Base-by-base conservation (phyloP, 2,329 filamentous ascomycete species). In the Rhynchosporium secalis region DNA sequence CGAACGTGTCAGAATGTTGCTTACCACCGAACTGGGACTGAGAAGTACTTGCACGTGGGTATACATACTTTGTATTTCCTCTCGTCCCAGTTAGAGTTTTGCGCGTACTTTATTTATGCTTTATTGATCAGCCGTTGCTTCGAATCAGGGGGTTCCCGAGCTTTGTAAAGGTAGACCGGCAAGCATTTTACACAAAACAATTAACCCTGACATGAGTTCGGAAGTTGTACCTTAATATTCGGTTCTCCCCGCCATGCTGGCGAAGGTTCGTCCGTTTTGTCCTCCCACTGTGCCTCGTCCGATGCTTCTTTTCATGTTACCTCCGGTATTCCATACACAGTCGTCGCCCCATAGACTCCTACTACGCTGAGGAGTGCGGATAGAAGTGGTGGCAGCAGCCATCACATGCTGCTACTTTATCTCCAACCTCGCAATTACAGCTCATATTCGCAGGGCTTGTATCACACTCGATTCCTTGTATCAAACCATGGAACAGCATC, bases 141-240 rank as follows among this genome's bases (percentile, higher is more conserved):
- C 20, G 20, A 20, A 20, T 20, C 20, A 20, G 20, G 20, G 20
- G 20, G 20, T 1, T 20, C 20, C 20, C 20, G 20, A 20, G 20
- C 20, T 20, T 20, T 20, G 20, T 20, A 20, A 20, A 20, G 20
- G 20, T 20, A 20, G 20, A 20, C 20, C 20, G 20, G 20, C 20
- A 20, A 20, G 20, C 20, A 20, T 1, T 20, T 20, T 20, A 20
- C 20, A 20, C 20, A 20, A 20, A 20, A 20, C 20, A 20, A 20
- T 20, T 9, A 43, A 48, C 43, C 48, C 56, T 43, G 56, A 58
- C 56, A 40, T 58, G 43, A 40, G 28, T 9, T 43, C 56, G 56
- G 45, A 20, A 13, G 56, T 58, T 12, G 31, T 9, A 58, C 56
- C 28, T 58, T 7, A n/a, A 47, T 15, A 46, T 43, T 36, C 20